Conservation (phyloP, 495 filamentous ascomycete species). For the Astrothelium macrocarpum region DNA sequence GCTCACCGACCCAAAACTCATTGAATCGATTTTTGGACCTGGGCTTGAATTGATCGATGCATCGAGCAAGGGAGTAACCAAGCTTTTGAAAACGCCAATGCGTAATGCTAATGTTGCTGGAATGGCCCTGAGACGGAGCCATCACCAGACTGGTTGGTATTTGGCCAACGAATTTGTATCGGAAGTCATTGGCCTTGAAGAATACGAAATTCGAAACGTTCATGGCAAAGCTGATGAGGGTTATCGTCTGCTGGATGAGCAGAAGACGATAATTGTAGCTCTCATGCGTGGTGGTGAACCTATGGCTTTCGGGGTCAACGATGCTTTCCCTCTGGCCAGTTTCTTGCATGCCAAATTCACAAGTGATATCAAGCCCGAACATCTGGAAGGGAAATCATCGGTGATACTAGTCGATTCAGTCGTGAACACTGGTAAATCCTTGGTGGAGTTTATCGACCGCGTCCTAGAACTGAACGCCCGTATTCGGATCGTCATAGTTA, state of each 20-base stretch:
- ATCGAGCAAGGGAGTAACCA: constrained; percentile 37
- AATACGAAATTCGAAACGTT: constrained; percentile 44
- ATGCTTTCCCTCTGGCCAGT: constrained; percentile 44
- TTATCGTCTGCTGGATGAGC: constrained; percentile 44
- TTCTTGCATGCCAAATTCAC: constrained; percentile 47
- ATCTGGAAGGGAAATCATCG: constrained; percentile 35
- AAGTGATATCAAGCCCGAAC: constrained; percentile 36
- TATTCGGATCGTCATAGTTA: constrained; percentile 47
- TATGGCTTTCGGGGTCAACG: constrained; percentile 55
- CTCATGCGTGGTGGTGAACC: constrained; percentile 60
- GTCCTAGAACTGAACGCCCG: constrained; percentile 37
- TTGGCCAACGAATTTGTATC: constrained; percentile 43
- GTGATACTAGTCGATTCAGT: constrained; percentile 55
- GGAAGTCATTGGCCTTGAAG: constrained; percentile 45
- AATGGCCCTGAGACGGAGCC: constrained; percentile 41
- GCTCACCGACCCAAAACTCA: constrained; percentile 31
- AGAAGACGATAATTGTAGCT: constrained; percentile 46
- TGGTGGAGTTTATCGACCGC: constrained; percentile 44
- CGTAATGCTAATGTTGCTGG: constrained; percentile 43
- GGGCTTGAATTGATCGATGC: constrained; percentile 35
- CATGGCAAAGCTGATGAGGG: constrained; percentile 41
- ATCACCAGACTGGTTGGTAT: constrained; percentile 44
- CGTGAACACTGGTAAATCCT: constrained; percentile 47
- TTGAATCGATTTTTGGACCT: constrained; percentile 29
- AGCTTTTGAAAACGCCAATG: constrained; percentile 50